Base-by-base conservation (phyloP, 768 basidiomycete species). In the Hemileccinum rubropunctum region DNA sequence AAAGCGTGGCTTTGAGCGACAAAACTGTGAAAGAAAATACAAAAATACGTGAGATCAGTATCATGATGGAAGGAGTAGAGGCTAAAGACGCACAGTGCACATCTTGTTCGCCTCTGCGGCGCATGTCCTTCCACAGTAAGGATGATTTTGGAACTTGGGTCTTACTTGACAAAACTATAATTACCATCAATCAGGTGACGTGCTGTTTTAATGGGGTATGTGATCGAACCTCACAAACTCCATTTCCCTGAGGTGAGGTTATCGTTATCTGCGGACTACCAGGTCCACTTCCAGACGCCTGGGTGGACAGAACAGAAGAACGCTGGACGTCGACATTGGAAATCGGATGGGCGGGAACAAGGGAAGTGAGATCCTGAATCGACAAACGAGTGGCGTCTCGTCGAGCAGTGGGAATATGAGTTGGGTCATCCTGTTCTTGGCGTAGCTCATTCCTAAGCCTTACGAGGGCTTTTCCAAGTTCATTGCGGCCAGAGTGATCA, bases 401-500 rank as follows among this genome's bases (percentile, higher is more conserved):
- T 42, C 61, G 57, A 18, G 57, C 68, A 10, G 45, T 55, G 21
- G 66, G 66, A n/a, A 68, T 55, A 11, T 58, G 58, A 7, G 54
- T 53, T 3, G 66, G 68, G 14, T 63, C 40, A 20, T 55, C 36
- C 33, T 52, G 63, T 51, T 64, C 68, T 18, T 56, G 57, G 61
- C 78, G 80, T 46, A 86, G 68, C 62, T 75, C 77, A 41, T 71
- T 67, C 53, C 87, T 73, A 56, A 89, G 68, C 54, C 83, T 77
- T 56, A 80, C 77, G 11, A 88, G 74, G 11, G 83, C 80, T 62
- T 83, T 86, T 36, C 87, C 88, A 28, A 89, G 78, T 63, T 89
- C 84, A 54, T 89, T 89, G 35, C 81, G 78, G 18, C 87, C 87
- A 58, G 74, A 69, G 23, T 76, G 70, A 63, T 89, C 83, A 34